Base-by-base conservation (phyloP, 345 rosid species). In the Gossypium herbaceum region DNA sequence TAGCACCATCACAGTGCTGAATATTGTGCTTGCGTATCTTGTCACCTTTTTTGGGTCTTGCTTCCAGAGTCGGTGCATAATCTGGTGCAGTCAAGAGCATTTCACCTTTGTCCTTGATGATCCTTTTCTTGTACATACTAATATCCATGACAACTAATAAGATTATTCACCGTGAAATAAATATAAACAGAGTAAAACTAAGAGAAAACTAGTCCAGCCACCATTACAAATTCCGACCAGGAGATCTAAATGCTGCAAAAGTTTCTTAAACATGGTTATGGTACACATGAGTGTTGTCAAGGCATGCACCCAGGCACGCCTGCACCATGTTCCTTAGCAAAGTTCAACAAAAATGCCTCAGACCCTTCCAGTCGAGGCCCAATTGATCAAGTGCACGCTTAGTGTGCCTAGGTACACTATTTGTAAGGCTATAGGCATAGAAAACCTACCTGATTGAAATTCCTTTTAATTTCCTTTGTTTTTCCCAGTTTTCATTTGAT, bases 1-100 rank as follows among this genome's bases (percentile, higher is more conserved):
- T 79, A 76, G 88, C 83, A 80, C 97, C 97, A 82, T 96, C 99
- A 73, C 79, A 84, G 63, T 75, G 88, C 73, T 85, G 78, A 75
- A 86, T 75, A 76, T 86, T 85, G 78, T 65, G 86, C 81, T 79
- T 87, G 57, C 72, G 87, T 76, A 88, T 64, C 84, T 71, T 86
- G 48, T 85, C 90, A 56, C 86, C 88, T 67, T 82, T 86, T 73
- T 73, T 79, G 44, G 76, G 55, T 78, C 75, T 88, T 72, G 75
- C 73, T 27, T 72, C 86, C 68, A 51, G 61, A 71, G 77, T 78
- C 61, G 12, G 81, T 61, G 22, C 84, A 79, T 83, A 77, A 78
- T 86, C 84, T 20, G 81, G 73, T 72, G 85, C 77, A 78, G 48
- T 60, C 76, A 77, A 69, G 66, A 78, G 81, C 76, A 76, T 86